Base-by-base conservation (phyloP, 208 protist genomes). In the Trypanosoma cruzi region DNA sequence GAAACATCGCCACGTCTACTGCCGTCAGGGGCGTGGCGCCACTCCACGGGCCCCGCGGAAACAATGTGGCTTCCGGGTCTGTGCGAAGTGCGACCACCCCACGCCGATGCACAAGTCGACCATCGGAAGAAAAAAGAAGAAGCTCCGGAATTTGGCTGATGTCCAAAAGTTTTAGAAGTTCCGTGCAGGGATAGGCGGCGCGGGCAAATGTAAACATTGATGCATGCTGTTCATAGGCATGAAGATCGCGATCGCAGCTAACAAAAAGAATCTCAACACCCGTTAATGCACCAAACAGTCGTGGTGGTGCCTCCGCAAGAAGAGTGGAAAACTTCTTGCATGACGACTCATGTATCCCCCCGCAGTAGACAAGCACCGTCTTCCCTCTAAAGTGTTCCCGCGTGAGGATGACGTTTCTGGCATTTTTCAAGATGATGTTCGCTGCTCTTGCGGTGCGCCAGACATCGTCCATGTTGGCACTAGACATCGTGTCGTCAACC, bases 241-340 rank as follows among this genome's bases (percentile, higher is more conserved):
- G 69, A 40, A 71, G 61, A 32, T 66, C 68, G n/a, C 68, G 50
- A 63, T 94, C 85, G 34, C 68, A 62, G 63, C 77, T 84, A 52
- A 90, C 53, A 46, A 93, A 89, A 37, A 93, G 64, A 4, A 90
- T 31, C 58, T 88, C 82, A n/a, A 70, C 59, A 1, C 58, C 49
- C 10, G 26, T 5, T n/a, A 32, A 6, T 29, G 48, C 22, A 49
- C 58, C 14, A 31, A 54, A 48, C 48, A 90, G 64, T 22, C 37
- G 28, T 8, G 62, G 32, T 0, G 77, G 53, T 8, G 74, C 72
- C n/a, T 81, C 75, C 8, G 68, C 75, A 34, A 92, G 22, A 28
- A 84, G 57, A 22, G 63, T 59, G 10, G 86, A 64, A 24, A 83
- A 81, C 50, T 71, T 58, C 61, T 73, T 71, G n/a, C 71, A 70